Base-by-base conservation (phyloP, 2,329 filamentous ascomycete genomes). In the Aureobasidium sp. region DNA sequence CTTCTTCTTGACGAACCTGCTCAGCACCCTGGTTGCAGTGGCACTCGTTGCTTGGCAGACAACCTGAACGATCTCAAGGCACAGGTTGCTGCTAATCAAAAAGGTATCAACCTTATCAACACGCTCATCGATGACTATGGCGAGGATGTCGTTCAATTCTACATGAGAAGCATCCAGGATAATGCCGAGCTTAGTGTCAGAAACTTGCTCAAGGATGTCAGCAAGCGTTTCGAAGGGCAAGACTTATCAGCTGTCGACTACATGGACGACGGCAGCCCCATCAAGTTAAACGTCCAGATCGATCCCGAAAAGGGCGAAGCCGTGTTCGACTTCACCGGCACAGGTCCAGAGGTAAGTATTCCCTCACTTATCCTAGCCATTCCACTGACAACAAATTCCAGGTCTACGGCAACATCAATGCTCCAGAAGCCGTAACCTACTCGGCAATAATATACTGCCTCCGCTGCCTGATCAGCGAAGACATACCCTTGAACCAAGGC, bases 61-160 rank as follows among this genome's bases (percentile, higher is more conserved):
- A 94, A 94, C 64, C 75, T 94, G 59, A 90, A 88, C 49, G 89
- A 94, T 64, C 75, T 95, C 35, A 90, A 90, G 67, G 89, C 89
- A 0, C 88, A 94, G 65, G 84, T 93, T 11, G 88, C 89, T 0
- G 88, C 88, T 11, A 94, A 95, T 63, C 85, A 89, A 61, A 90
- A 90, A 61, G 89, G 89, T 7, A 91, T 91, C 63, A 83, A 81
- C 30, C 74, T 91, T 19, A 93, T 94, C 59, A 79, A 79, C 45
- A 76, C 79, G 0, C 72, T 93, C 1, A 90, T 94, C 59, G 77
- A 80, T 16, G 88, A 93, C 62, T 93, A 90, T 60, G 83, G 84
- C 14, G 83, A 88, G 60, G 75, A 83, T 2, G 85, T 86, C 0
- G 88, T 94, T 0, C 83, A 89, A 60, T 85, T 87, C 63, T 91